Conservation (phyloP, 176 grass and related monocot species). For the Oryza meridionalis region DNA sequence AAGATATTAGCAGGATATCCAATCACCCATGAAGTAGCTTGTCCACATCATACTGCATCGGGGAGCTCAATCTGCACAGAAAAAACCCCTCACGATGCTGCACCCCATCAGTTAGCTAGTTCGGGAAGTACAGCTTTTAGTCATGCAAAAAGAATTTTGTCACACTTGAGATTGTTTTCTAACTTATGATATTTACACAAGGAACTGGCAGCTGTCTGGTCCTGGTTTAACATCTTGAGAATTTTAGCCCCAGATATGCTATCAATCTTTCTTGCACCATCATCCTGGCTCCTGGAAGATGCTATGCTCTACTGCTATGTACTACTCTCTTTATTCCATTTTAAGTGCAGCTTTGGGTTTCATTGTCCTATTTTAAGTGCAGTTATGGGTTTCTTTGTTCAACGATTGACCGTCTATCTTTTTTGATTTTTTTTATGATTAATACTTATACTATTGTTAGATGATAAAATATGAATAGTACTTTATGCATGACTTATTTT, state of each 20-base stretch:
- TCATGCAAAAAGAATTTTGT: conserved; percentile 42
- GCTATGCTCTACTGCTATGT: neutral
- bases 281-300: neutral
- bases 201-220: neutral
- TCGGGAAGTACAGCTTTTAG: conserved; percentile 32
- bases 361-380: no score
- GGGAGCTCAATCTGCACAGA: conserved; percentile 30
- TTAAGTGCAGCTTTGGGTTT: no score
- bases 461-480: no score
- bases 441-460: no score
- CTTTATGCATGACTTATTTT: no score
- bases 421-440: no score
- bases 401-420: no score
- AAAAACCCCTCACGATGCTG: neutral
- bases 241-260: neutral
- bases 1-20: neutral
- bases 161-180: conserved; percentile 11
- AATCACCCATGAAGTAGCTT: neutral
- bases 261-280: neutral
- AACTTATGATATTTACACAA: neutral
- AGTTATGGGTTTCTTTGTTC: no score
- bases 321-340: no score
- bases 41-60: conserved; percentile 27
- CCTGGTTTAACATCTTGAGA: neutral
- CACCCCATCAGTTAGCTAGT: conserved; percentile 31